Evolutionary conservation across 208 protist genomes (phyloP).

Genomic region (Plasmodiophora brassicae): DNA sequence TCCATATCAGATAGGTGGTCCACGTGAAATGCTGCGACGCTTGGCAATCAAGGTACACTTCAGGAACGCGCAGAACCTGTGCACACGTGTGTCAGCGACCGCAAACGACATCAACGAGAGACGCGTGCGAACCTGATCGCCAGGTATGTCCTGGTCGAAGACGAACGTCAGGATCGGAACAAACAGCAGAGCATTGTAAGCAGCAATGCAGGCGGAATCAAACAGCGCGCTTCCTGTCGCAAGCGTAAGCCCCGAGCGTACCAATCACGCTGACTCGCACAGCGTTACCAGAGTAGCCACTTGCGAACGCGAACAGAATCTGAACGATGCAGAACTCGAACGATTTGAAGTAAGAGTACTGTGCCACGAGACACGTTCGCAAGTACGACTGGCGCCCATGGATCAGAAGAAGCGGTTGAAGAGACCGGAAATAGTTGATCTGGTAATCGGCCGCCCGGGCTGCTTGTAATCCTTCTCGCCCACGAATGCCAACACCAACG

Average conservation of each 20-base stretch:
- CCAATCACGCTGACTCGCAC: background rate
- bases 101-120: background rate
- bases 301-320: background rate
- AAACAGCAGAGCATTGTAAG: slow-evolving; percentile 16
- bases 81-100: background rate
- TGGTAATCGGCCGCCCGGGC: slow-evolving; percentile 37
- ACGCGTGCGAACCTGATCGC: background rate
- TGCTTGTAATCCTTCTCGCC: slow-evolving; percentile 55
- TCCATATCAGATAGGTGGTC: background rate
- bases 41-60: background rate
- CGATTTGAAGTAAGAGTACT: slow-evolving; percentile 21
- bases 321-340: slow-evolving; percentile 22
- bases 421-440: slow-evolving; percentile 30
- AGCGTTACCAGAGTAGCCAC: background rate
- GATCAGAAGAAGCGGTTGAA: slow-evolving; percentile 28
- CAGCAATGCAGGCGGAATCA: slow-evolving; percentile 2
- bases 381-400: slow-evolving; percentile 40
- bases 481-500: slow-evolving; percentile 58
- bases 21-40: background rate
- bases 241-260: background rate
- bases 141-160: background rate
- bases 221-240: background rate
- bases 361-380: background rate
- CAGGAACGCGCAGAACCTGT: background rate
- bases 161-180: slow-evolving; percentile 12